A percentile compares a stretch with the other conserved stretches of the same genome.
Evolutionary conservation across 2,329 filamentous ascomycete species (phyloP).

Genomic region (Cucurbitaria berberidis): DNA sequence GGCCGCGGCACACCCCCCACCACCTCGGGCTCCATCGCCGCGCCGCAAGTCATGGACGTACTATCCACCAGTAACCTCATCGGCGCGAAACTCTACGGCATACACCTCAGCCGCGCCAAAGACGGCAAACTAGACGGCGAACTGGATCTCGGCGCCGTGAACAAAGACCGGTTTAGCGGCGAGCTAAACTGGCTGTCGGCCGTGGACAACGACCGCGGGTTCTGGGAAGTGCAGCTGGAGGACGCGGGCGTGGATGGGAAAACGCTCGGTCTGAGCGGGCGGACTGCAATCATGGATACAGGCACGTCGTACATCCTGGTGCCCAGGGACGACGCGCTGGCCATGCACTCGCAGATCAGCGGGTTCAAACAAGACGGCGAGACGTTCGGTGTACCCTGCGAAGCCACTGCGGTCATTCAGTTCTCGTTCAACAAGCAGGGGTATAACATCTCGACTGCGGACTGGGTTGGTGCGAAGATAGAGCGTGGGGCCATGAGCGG

Average conservation of each 20-base stretch:
- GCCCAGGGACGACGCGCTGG: conserved; percentile 68
- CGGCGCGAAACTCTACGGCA: conserved; percentile 70
- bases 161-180: conserved; percentile 71
- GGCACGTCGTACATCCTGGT: conserved; percentile 82
- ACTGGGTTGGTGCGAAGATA: conserved; percentile 67
- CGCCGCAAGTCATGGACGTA: conserved; percentile 71
- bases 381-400: conserved; percentile 76
- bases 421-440: conserved; percentile 71
- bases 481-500: no score
- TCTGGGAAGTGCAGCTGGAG: conserved; percentile 77
- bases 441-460: conserved; percentile 71
- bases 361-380: conserved; percentile 64
- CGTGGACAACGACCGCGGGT: conserved; percentile 56
- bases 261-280: conserved; percentile 52
- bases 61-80: conserved; percentile 65
- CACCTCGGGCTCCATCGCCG: conserved; percentile 50
- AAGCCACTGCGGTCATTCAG: conserved; percentile 65
- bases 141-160: conserved; percentile 75
- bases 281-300: conserved; percentile 78
- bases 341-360: conserved; percentile 71
- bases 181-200: conserved; percentile 70
- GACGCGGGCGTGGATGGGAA: conserved; percentile 68
- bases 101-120: conserved; percentile 70
- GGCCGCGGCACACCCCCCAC: conserved; percentile 60
- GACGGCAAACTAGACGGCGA: conserved; percentile 75